Conservation (phyloP, 306 rosid species). For the Quercus alba region DNA sequence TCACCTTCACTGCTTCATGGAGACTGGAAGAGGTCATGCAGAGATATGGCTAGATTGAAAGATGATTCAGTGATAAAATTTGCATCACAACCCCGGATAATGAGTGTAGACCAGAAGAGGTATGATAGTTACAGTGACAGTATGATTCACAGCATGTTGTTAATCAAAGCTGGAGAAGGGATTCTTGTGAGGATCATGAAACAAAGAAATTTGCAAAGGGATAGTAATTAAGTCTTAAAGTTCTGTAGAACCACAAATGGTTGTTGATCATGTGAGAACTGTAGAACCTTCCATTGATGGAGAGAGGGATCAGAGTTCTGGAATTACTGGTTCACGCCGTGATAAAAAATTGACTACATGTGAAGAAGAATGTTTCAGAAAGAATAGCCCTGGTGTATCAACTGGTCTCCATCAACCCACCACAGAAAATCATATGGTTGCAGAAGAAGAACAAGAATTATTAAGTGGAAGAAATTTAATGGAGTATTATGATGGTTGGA, state of each 20-base stretch:
- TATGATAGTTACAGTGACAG: too few species aligned
- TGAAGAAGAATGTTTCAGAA: slow-evolving; percentile 10
- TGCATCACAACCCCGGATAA: too few species aligned
- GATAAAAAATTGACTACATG: not conserved
- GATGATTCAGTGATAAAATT: not conserved
- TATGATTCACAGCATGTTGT: not conserved
- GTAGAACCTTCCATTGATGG: not conserved
- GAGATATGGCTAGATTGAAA: slow-evolving; percentile 11
- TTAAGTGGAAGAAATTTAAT: slow-evolving; percentile 11
- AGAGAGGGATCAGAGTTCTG: slow-evolving; percentile 20
- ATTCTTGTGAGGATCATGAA: slow-evolving; percentile 14
- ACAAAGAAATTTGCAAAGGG: slow-evolving; percentile 8
- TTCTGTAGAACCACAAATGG: slow-evolving; percentile 17
- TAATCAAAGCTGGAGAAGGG: slow-evolving; percentile 17
- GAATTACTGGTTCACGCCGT: not conserved
- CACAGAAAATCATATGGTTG: slow-evolving; percentile 48
- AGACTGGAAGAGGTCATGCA: slow-evolving; percentile 26
- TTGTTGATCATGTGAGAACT: slow-evolving; percentile 18
- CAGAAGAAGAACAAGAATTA: slow-evolving; percentile 58
- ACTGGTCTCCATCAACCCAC: slow-evolving; percentile 8
- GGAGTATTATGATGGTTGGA: slow-evolving; percentile 20
- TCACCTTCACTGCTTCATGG: slow-evolving; percentile 14
- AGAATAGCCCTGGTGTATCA: slow-evolving; percentile 8
- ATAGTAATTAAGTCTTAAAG: not conserved
- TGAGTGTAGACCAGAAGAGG: too few species aligned